Percentiles rank a stretch among this genome's conserved stretches.
Evolutionary conservation across 2,329 filamentous ascomycete species (phyloP).

Genomic region (Fusarium pseudograminearum): DNA sequence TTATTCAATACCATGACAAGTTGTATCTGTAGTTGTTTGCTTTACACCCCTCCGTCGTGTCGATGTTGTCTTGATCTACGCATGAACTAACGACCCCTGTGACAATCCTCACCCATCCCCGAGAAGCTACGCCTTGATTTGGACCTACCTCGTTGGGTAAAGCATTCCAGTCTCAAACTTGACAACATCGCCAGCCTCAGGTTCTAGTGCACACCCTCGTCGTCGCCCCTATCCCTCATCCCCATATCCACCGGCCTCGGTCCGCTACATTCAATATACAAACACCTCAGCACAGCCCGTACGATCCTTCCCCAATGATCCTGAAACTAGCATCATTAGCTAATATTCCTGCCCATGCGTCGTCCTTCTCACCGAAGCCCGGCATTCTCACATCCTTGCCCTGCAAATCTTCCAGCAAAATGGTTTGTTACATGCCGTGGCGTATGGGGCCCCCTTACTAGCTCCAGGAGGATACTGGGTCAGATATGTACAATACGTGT

Average conservation of each 20-base stretch:
- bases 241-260: conserved; percentile 10
- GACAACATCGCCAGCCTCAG: conserved; percentile 14
- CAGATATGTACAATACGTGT: conserved; percentile 3
- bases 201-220: conserved; percentile 6
- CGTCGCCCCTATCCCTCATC: conserved; percentile 1
- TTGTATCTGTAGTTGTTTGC: conserved; percentile 2
- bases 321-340: conserved; percentile 35
- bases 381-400: conserved; percentile 15
- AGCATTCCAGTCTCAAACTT: conserved; percentile 27
- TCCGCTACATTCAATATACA: not conserved
- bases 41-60: conserved; percentile 20
- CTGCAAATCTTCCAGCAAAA: conserved; percentile 12
- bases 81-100: not conserved
- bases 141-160: conserved; percentile 32
- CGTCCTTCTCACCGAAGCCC: conserved; percentile 16
- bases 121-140: not conserved
- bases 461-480: conserved; percentile 22
- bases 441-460: conserved; percentile 18
- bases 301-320: conserved; percentile 1
- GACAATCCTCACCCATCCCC: not conserved
- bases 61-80: conserved; percentile 2
- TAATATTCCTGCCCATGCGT: conserved; percentile 7
- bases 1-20: conserved; percentile 10
- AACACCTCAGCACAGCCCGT: not conserved
- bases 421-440: conserved; percentile 32